Base-by-base conservation (phyloP, 140 eudicot species). In the Cichorium intybus region DNA sequence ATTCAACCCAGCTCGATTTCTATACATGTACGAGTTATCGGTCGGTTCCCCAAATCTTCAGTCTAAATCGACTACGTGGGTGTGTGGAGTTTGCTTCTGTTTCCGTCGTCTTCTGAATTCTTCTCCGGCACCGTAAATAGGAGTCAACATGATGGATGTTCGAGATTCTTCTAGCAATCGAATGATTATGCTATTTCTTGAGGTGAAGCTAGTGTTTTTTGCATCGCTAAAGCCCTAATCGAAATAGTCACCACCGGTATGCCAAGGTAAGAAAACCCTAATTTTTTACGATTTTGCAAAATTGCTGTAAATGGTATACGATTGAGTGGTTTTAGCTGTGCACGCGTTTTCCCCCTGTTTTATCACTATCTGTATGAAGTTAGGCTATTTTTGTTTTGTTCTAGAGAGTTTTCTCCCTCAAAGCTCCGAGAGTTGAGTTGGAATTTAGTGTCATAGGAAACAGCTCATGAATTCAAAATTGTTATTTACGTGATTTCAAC, bases 251-350 rank as follows among this genome's bases (percentile, higher is more conserved):
- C 56, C 27, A 16, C 39, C 26, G 58, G 56, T 62, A 37, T 72
- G 77, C 71, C 5, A 54, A 72, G 77, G 77, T 72, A 47, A 47
- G 39, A 37, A 72, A 72, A 41, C 71, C 77, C 77, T 62, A 62
- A 28, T 37, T 27, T 61, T 58, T 27, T 0, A 8, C 15, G 33
- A 20, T 39, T 72, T 52, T 62, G 64, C 33, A 26, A 62, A 62
- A 27, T 62, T 62, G 71, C 77, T 43, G 58, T 56, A 53, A 62
- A 62, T 41, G 49, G 43, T 49, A 64, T 52, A 20, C 47, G 52
- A 27, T 16, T 31, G 31, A 53, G 18, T 0, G 52, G 22, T 29
- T 52, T 15, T 51, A 62, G 48, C 26, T 71, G 29, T 41, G 3
- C 61, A 26, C 24, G 62, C 43, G 60, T 51, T 47, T 47, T 22